Conservation (phyloP, 345 rosid species). For the Camelina neglecta region DNA sequence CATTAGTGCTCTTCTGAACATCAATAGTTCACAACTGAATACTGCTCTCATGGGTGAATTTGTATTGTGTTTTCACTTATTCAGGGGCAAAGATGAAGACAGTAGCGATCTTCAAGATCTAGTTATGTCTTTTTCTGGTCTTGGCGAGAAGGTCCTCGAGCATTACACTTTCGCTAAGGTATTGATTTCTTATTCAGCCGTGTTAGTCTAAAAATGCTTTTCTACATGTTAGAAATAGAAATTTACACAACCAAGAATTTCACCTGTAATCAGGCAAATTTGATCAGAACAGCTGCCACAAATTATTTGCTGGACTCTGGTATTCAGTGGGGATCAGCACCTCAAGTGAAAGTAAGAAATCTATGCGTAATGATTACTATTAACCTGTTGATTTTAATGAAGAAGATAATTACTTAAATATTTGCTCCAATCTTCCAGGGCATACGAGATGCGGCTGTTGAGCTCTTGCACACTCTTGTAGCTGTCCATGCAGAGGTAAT, state of each 20-base stretch:
- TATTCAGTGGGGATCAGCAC: constrained; percentile 92
- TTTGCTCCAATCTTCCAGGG: constrained; percentile 60
- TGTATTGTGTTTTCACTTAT: constrained; percentile 17
- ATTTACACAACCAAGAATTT: background rate
- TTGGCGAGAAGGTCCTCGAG: constrained; percentile 89
- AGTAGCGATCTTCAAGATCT: constrained; percentile 78
- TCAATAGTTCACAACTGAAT: constrained; percentile 3
- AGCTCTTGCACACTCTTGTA: constrained; percentile 85
- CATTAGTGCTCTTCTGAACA: constrained; percentile 28
- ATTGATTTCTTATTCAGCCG: constrained; percentile 5
- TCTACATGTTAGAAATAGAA: constrained; percentile 11
- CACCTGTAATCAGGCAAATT: constrained; percentile 58
- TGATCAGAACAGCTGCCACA: constrained; percentile 85
- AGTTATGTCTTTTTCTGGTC: constrained; percentile 73
- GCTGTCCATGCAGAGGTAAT: constrained; percentile 96
- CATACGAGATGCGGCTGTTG: constrained; percentile 93
- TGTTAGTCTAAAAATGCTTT: background rate
- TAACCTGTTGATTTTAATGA: constrained; percentile 4
- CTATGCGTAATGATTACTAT: background rate
- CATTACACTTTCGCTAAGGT: constrained; percentile 95
- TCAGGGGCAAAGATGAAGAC: constrained; percentile 73
- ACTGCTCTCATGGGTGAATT: constrained; percentile 3
- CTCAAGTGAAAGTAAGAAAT: constrained; percentile 80
- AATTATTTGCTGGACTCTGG: constrained; percentile 86
- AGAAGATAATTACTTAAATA: background rate